A percentile compares a stretch with the other conserved stretches of the same genome.
These are phyloP conservation scores for Epichloe sibirici DNA, from an alignment of 2,329 filamentous ascomycete genomes.

Conservation along the genomic window DNA sequence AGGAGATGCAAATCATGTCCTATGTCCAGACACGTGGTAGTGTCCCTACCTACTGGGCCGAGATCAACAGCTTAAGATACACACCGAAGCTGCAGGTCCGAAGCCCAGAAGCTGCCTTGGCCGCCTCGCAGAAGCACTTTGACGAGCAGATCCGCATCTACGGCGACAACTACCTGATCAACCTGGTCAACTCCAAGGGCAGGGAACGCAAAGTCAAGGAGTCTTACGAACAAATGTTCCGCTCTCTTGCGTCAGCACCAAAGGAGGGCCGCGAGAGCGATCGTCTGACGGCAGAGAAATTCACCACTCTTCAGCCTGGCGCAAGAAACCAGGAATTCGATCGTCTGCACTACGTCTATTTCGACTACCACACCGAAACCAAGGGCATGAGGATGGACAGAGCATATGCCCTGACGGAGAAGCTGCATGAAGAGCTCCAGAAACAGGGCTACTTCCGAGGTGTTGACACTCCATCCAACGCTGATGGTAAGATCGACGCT, in stretches of 20 bases:
- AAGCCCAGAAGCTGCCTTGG: constrained; percentile 65
- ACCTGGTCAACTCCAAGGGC: constrained; percentile 92
- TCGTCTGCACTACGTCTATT: constrained; percentile 89
- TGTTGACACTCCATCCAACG: constrained; percentile 65
- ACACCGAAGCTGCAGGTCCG: constrained; percentile 82
- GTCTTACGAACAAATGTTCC: constrained; percentile 84
- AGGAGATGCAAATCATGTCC: constrained; percentile 79
- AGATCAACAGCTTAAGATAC: constrained; percentile 88
- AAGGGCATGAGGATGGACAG: constrained; percentile 92
- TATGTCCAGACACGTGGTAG: constrained; percentile 96
- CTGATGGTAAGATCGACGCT: constrained; percentile 62
- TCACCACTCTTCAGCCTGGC: constrained; percentile 61
- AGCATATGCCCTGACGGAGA: constrained; percentile 74
- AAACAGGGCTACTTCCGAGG: constrained; percentile 88
- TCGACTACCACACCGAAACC: constrained; percentile 96
- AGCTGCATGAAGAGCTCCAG: constrained; percentile 61
- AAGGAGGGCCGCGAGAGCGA: constrained; percentile 55
- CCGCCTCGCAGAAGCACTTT: constrained; percentile 78
- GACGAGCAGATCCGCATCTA: constrained; percentile 87
- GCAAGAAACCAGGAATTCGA: constrained; percentile 55
- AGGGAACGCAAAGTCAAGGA: constrained; percentile 82
- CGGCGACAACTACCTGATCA: constrained; percentile 94
- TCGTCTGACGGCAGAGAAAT: constrained; percentile 60
- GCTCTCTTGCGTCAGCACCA: constrained; percentile 58
- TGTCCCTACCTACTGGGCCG: constrained; percentile 91